phyloP scores from a whole-genome alignment of 192 early-diverging fungal genomes.

The Mycoemilia scoparia region DNA sequence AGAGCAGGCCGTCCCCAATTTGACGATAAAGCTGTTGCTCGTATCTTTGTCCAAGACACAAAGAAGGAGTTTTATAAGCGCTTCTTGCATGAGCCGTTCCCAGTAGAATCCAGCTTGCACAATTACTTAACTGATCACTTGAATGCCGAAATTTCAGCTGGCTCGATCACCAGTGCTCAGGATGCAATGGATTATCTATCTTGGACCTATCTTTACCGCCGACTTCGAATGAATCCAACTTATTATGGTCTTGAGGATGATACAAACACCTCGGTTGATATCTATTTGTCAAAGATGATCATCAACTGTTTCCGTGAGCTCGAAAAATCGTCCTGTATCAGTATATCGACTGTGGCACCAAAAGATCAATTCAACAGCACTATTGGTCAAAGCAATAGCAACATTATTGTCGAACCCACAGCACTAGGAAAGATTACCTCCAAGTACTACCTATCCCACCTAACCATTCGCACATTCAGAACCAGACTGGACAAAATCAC shows the following conservation, averaged over 20 bases:
- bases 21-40: slow-evolving; percentile 79
- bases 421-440: slow-evolving; percentile 68
- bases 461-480: slow-evolving; percentile 53
- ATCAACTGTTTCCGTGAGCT: slow-evolving; percentile 52
- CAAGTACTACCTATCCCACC: slow-evolving; percentile 79
- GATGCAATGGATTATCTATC: slow-evolving; percentile 90
- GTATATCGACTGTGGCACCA: slow-evolving; percentile 9
- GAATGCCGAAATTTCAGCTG: slow-evolving; percentile 83
- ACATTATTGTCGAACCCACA: slow-evolving; percentile 49
- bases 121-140: slow-evolving; percentile 66
- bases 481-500: slow-evolving; percentile 29
- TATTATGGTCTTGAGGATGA: slow-evolving; percentile 82
- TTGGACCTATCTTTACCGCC: slow-evolving; percentile 91
- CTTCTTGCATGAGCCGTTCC: slow-evolving; percentile 90
- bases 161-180: slow-evolving; percentile 74
- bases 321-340: slow-evolving; percentile 49
- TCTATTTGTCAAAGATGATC: slow-evolving; percentile 64
- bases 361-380: neutral
- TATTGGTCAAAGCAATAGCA: slow-evolving; percentile 30
- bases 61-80: slow-evolving; percentile 99
- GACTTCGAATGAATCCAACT: slow-evolving; percentile 82
- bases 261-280: slow-evolving; percentile 44
- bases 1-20: slow-evolving; percentile 92
- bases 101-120: slow-evolving; percentile 71
- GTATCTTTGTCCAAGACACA: slow-evolving; percentile 82